A percentile compares a stretch with the other conserved stretches of the same genome.
Conservation (phyloP, 805 yeast genomes). For the Brettanomyces naardenensis region DNA sequence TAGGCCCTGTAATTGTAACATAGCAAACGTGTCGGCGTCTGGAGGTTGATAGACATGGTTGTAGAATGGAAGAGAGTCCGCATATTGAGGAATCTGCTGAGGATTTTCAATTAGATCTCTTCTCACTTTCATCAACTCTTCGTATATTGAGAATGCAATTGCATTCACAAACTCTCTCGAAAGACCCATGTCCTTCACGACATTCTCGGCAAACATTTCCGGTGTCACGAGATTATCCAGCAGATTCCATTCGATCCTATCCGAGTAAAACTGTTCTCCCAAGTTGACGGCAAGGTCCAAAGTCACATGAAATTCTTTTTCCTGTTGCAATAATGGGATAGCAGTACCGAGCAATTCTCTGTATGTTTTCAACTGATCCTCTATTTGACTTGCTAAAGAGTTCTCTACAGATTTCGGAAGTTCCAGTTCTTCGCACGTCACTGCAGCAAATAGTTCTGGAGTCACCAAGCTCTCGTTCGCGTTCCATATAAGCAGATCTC, state of each 20-base stretch:
- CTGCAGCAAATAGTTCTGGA: conserved; percentile 67
- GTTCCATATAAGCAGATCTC: conserved; percentile 73
- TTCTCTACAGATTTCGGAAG: conserved; percentile 58
- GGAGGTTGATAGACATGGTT: conserved; percentile 26
- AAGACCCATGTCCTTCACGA: conserved; percentile 80
- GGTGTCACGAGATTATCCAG: conserved; percentile 52
- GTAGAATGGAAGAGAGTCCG: conserved; percentile 27
- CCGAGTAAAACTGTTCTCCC: conserved; percentile 79
- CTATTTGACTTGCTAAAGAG: conserved; percentile 62
- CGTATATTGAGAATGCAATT: conserved; percentile 80
- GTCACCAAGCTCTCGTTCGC: conserved; percentile 54
- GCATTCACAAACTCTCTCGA: conserved; percentile 84
- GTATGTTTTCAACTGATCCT: conserved; percentile 74
- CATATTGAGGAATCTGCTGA: conserved; percentile 26
- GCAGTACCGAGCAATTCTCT: conserved; percentile 54
- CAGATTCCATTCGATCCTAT: conserved; percentile 92
- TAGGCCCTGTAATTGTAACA: conserved; percentile 34
- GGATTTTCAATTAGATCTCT: conserved; percentile 67
- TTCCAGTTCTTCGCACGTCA: conserved; percentile 78
- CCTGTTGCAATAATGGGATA: conserved; percentile 17
- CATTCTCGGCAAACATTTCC: conserved; percentile 72
- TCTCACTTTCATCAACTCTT: conserved; percentile 65
- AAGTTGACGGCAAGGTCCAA: conserved; percentile 76
- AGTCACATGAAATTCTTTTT: conserved; percentile 61
- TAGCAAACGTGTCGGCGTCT: conserved; percentile 10